Conservation (phyloP, 176 grass and related monocot genomes). For the Phoenix dactylifera region DNA sequence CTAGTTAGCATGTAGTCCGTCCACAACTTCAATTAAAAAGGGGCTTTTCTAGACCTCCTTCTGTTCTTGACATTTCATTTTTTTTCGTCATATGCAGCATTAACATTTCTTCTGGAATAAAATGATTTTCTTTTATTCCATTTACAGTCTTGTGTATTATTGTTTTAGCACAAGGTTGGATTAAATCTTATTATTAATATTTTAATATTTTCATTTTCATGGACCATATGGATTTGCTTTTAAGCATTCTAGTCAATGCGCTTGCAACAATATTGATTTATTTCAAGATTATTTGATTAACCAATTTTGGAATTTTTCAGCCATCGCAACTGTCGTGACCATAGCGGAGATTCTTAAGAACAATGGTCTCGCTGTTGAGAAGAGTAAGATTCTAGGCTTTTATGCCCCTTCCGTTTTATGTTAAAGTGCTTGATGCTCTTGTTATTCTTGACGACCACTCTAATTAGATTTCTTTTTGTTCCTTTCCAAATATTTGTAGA, state of each 20-base stretch:
- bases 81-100: no score
- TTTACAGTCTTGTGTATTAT: no score
- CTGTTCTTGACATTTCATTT: neutral
- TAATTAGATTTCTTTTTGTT: neutral
- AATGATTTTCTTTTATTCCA: no score
- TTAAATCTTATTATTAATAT: neutral
- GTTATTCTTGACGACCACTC: neutral
- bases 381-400: slow-evolving; percentile 47
- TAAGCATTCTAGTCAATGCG: no score
- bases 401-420: neutral
- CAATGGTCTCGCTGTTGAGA: slow-evolving; percentile 79
- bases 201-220: neutral
- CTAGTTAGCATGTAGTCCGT: no score
- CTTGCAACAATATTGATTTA: no score
- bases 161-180: no score
- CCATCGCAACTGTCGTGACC: slow-evolving; percentile 81
- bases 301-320: slow-evolving; percentile 36
- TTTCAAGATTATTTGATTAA: neutral
- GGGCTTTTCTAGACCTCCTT: no score
- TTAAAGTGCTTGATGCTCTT: no score
- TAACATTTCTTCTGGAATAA: no score
- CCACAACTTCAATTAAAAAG: no score
- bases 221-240: no score
- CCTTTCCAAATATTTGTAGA: slow-evolving; percentile 23
- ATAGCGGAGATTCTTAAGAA: slow-evolving; percentile 91